Evolutionary conservation across 1,139 yeast species (phyloP).

Genomic region (Saccharomyces hybrid): DNA sequence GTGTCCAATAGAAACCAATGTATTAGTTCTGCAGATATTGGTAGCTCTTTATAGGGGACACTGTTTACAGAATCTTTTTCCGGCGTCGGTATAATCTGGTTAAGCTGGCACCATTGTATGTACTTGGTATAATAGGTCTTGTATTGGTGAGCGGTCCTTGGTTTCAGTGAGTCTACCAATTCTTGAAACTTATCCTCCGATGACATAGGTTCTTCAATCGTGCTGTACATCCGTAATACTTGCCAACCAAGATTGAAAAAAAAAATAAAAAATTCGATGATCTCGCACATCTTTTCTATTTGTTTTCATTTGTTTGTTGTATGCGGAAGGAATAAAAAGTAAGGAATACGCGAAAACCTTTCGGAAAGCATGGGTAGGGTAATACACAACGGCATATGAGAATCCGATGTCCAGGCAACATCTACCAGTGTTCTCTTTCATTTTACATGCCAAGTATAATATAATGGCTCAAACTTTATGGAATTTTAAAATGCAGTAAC

Average conservation of each 20-base stretch:
- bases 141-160: slow-evolving; percentile 25
- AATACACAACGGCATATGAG: background rate
- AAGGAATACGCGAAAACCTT: background rate
- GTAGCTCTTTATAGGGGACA: slow-evolving; percentile 15
- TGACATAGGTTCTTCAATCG: background rate
- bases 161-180: slow-evolving; percentile 20
- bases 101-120: slow-evolving; percentile 23
- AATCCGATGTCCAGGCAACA: no score
- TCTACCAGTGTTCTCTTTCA: no score
- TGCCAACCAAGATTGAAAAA: background rate
- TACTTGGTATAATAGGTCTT: slow-evolving; percentile 24
- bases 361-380: background rate
- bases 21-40: slow-evolving; percentile 18
- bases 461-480: background rate
- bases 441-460: no score
- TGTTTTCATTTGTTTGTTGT: background rate
- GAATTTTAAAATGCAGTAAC: no score
- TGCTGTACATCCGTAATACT: background rate
- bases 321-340: background rate
- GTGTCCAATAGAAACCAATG: slow-evolving; percentile 25
- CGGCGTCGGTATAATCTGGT: slow-evolving; percentile 5
- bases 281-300: background rate
- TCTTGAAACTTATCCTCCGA: slow-evolving; percentile 3
- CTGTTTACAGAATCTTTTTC: background rate
- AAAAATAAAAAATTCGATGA: background rate